Evolutionary conservation across 495 filamentous ascomycete genomes (phyloP).

Genomic region (Penicillium fimorum): DNA sequence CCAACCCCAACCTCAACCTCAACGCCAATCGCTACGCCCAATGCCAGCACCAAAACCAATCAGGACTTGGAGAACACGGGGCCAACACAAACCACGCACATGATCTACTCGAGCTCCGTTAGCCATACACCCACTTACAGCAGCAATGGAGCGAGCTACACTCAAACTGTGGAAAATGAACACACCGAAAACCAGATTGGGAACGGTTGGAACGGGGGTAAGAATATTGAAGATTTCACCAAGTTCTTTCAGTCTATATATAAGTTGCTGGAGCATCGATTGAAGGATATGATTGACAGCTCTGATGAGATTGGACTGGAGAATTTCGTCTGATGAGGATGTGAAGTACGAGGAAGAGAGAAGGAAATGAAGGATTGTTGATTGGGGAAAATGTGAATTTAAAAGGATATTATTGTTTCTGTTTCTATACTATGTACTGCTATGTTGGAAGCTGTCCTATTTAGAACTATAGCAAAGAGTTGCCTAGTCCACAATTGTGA

Average conservation of each 20-base stretch:
- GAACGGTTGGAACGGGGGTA: slow-evolving; percentile 13
- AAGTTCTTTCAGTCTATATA: slow-evolving; percentile 26
- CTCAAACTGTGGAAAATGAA: slow-evolving; percentile 16
- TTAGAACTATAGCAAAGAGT: neutral
- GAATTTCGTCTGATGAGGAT: neutral
- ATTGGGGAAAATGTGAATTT: neutral
- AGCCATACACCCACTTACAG: slow-evolving; percentile 3
- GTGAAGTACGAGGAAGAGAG: neutral
- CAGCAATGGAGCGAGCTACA: slow-evolving; percentile 4
- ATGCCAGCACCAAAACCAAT: slow-evolving; percentile 1
- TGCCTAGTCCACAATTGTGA: too few species aligned
- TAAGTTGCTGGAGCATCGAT: slow-evolving; percentile 17
- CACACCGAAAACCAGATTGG: slow-evolving; percentile 14
- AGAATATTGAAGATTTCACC: slow-evolving; percentile 23
- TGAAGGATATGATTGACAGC: slow-evolving; percentile 30
- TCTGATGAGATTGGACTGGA: slow-evolving; percentile 35
- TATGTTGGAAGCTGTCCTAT: neutral
- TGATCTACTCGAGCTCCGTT: slow-evolving; percentile 2
- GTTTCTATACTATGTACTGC: neutral
- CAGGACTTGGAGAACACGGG: slow-evolving; percentile 5
- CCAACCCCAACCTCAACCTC: neutral
- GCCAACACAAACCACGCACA: slow-evolving; percentile 10
- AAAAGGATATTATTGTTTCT: neutral
- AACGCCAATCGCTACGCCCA: slow-evolving; percentile 4
- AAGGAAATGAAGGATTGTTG: neutral